Percentiles rank a stretch among this genome's conserved stretches.
Conservation (phyloP, 2,329 filamentous ascomycete genomes). For the Polytolypa hystricis region DNA sequence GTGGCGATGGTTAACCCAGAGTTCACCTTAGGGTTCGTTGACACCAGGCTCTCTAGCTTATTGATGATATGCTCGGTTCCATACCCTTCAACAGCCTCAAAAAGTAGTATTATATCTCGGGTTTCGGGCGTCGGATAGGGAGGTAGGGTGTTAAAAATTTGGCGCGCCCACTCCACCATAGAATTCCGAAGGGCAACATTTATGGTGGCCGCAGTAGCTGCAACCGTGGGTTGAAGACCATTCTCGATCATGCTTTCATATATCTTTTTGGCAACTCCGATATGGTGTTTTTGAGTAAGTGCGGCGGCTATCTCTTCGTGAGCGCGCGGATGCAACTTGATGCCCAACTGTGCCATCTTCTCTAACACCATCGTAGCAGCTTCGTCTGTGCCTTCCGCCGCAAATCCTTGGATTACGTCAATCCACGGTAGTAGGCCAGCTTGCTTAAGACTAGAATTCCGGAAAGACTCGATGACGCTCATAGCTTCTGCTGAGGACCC, state of each 20-base stretch:
- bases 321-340: slow-evolving; percentile 27
- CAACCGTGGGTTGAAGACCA: slow-evolving; percentile 30
- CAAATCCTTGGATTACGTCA: slow-evolving; percentile 43
- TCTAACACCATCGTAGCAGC: slow-evolving; percentile 14
- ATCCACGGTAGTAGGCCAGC: slow-evolving; percentile 31
- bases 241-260: slow-evolving; percentile 46
- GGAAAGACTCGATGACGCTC: slow-evolving; percentile 34
- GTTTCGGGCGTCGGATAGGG: slow-evolving; percentile 41
- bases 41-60: slow-evolving; percentile 60
- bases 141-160: slow-evolving; percentile 43
- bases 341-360: slow-evolving; percentile 14
- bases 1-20: slow-evolving; percentile 54
- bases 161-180: slow-evolving; percentile 51
- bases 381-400: slow-evolving; percentile 39
- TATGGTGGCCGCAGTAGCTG: slow-evolving; percentile 46
- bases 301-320: slow-evolving; percentile 48
- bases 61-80: slow-evolving; percentile 60
- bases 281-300: slow-evolving; percentile 47
- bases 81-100: slow-evolving; percentile 62
- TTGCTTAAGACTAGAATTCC: slow-evolving; percentile 20
- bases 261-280: slow-evolving; percentile 56
- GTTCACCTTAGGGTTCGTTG: slow-evolving; percentile 31
- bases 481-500: slow-evolving; percentile 46
- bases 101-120: slow-evolving; percentile 65
- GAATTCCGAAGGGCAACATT: slow-evolving; percentile 50